These are phyloP conservation scores for Stramenopiles sp. DNA, from an alignment of 352 stramenopile species.

Conservation along the genomic window DNA sequence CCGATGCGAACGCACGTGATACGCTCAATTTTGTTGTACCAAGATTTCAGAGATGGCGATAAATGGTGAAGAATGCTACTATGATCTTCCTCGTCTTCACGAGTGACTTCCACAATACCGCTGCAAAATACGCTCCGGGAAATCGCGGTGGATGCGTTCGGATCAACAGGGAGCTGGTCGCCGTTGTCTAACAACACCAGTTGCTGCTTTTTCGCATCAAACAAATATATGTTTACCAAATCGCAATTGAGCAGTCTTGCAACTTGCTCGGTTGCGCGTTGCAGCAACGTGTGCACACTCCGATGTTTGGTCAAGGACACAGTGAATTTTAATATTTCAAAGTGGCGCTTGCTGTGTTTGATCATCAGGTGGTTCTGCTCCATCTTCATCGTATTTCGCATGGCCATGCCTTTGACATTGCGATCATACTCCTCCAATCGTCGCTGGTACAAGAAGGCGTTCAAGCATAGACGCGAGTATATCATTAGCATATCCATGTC, in stretches of 20 bases:
- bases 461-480: background rate
- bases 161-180: background rate
- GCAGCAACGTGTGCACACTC: background rate
- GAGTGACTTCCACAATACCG: too few relatives aligned
- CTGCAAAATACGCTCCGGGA: slow-evolving; percentile 1
- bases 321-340: background rate
- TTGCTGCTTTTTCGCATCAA: background rate
- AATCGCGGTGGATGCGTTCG: background rate
- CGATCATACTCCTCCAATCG: background rate
- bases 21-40: too few relatives aligned
- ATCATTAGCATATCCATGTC: background rate
- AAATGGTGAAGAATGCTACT: too few relatives aligned
- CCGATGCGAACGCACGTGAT: too few relatives aligned
- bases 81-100: too few relatives aligned
- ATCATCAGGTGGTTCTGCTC: background rate
- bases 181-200: background rate
- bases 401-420: background rate
- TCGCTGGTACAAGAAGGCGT: background rate
- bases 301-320: background rate
- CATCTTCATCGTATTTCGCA: background rate
- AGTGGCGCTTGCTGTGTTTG: background rate
- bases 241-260: background rate
- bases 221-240: background rate
- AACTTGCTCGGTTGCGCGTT: background rate
- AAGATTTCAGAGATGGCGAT: too few relatives aligned